Evolutionary conservation across 164 flowering plant genomes (phyloP).

Genomic region (Tetracentron sinense): DNA sequence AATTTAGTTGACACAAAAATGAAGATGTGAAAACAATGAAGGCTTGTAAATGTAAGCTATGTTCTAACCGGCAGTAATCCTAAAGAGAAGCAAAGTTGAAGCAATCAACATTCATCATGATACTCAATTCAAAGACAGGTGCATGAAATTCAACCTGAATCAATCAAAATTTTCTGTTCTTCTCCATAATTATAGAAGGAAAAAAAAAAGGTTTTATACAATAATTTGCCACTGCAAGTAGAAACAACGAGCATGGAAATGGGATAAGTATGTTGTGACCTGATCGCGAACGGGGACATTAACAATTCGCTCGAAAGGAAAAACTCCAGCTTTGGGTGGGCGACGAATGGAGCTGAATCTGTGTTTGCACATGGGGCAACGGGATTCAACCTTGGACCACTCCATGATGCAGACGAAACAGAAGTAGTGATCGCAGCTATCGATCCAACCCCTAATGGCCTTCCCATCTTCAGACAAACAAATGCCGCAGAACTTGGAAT

Average conservation of each 20-base stretch:
- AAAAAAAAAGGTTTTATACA: too few relatives aligned
- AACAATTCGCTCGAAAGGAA: slow-evolving; percentile 41
- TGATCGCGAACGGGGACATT: slow-evolving; percentile 67
- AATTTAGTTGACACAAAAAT: too few relatives aligned
- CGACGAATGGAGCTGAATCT: slow-evolving; percentile 58
- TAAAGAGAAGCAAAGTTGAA: too few relatives aligned
- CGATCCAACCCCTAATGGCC: slow-evolving; percentile 51
- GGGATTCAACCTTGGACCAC: slow-evolving; percentile 83
- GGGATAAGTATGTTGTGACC: slow-evolving; percentile 30
- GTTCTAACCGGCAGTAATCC: too few relatives aligned
- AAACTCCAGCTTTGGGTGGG: slow-evolving; percentile 42
- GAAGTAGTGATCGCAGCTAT: slow-evolving; percentile 74
- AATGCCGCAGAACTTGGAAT: slow-evolving; percentile 46
- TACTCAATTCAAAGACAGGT: too few relatives aligned
- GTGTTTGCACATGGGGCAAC: slow-evolving; percentile 72
- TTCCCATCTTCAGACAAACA: slow-evolving; percentile 52
- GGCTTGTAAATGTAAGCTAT: too few relatives aligned
- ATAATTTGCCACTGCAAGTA: background rate
- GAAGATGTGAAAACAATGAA: too few relatives aligned
- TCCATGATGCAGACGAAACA: slow-evolving; percentile 88
- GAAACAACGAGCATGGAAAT: background rate
- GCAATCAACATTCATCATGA: too few relatives aligned
- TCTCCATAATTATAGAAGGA: too few relatives aligned
- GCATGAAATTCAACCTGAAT: too few relatives aligned
- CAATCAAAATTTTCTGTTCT: too few relatives aligned